These are phyloP conservation scores for Fusarium paranaense DNA, from an alignment of 2,329 filamentous ascomycete genomes.

Conservation along the genomic window DNA sequence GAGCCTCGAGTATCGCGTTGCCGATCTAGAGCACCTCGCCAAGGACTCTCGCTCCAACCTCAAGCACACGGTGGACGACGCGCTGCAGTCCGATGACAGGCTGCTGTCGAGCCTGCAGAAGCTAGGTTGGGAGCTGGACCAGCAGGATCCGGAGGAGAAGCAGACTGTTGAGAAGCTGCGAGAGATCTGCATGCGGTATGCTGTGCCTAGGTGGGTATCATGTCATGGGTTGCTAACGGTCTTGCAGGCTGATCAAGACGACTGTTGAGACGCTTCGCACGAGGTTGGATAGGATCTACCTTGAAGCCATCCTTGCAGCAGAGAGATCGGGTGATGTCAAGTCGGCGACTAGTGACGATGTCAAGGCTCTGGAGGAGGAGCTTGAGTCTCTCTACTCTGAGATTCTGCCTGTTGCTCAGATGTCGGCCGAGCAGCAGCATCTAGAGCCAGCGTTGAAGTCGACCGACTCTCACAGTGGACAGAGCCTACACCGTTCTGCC, in stretches of 20 bases:
- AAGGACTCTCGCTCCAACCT: conserved; percentile 58
- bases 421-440: conserved; percentile 76
- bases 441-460: conserved; percentile 68
- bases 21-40: conserved; percentile 64
- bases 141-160: conserved; percentile 63
- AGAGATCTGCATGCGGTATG: conserved; percentile 66
- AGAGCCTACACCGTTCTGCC: conserved; percentile 57
- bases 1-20: conserved; percentile 57
- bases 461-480: conserved; percentile 56
- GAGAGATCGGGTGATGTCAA: conserved; percentile 44
- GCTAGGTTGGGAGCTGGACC: conserved; percentile 70
- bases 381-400: conserved; percentile 77
- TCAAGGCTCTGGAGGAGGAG: conserved; percentile 68
- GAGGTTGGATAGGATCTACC: conserved; percentile 66
- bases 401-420: conserved; percentile 76
- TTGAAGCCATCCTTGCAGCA: conserved; percentile 56
- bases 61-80: conserved; percentile 60
- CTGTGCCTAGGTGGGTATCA: not conserved
- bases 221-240: conserved; percentile 15
- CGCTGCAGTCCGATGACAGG: conserved; percentile 72
- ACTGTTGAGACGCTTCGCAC: conserved; percentile 67
- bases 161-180: conserved; percentile 67
- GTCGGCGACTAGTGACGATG: conserved; percentile 53
- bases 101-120: conserved; percentile 74
- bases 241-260: conserved; percentile 64